Evolutionary conservation across 139 green algal species (phyloP), one percentile per base, ranked within the genome.

Genomic region (Edaphochlamys debaryana): DNA sequence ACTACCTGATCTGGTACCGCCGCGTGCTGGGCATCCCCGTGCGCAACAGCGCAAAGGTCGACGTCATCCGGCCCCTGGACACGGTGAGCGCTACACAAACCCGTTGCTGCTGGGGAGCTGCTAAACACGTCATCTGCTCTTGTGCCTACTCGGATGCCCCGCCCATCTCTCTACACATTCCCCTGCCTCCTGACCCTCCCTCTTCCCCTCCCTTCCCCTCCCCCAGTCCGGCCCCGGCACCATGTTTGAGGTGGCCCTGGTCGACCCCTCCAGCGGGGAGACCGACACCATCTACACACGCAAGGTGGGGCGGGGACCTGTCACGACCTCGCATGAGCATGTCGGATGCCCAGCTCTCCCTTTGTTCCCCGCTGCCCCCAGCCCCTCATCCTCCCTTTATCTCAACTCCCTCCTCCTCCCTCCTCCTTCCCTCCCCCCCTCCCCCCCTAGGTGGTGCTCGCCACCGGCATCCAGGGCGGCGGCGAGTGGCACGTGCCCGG

Each of bases 381-480:
- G n/a, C n/a, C n/a, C n/a, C n/a, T n/a, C n/a, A n/a, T n/a, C n/a
- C n/a, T n/a, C n/a, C n/a, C n/a, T n/a, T n/a, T n/a, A n/a, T n/a
- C n/a, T n/a, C n/a, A n/a, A n/a, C n/a, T n/a, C n/a, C n/a, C n/a
- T n/a, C 63, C 30, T 8, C 63, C 63, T 45, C 30, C 11, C 63
- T 20, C 63, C n/a, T 20, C 63, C 11, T 32, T 8, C 63, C 63
- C 63, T 9, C 23, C 63, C 30, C 7, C n/a, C n/a, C n/a, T n/a
- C n/a, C n/a, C n/a, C n/a, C 66, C 6, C 27, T 38, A 82, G 76
- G 83, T 90, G 36, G 87, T 90, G 32, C 83, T 90, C 25, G 87
- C 87, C 34, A 90, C 87, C 4, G 87, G 87, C 45, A 90, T 90
- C 58, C 87, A 90, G 79, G 87, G 87, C 37, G 87, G 87, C 67